Evolutionary conservation across 768 basidiomycete species (phyloP).

Genomic region (Pisolithus orientalis): DNA sequence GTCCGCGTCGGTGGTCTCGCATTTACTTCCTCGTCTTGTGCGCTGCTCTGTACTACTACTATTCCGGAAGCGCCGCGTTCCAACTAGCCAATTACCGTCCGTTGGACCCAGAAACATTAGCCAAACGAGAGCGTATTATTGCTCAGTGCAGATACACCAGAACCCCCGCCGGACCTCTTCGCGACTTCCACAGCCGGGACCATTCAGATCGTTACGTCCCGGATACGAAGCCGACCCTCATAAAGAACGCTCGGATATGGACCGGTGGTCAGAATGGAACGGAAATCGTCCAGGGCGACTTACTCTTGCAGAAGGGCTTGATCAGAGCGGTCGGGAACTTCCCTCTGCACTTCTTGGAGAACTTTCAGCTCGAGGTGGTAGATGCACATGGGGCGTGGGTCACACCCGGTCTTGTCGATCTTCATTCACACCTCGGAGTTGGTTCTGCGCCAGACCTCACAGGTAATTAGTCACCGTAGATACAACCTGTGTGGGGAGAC

Average conservation of each 20-base stretch:
- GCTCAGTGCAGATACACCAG: slow-evolving; percentile 39
- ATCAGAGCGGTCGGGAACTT: slow-evolving; percentile 55
- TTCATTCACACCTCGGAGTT: slow-evolving; percentile 45
- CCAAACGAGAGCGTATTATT: slow-evolving; percentile 23
- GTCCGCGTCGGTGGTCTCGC: slow-evolving; percentile 4
- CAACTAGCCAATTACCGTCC: background rate
- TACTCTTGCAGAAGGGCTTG: slow-evolving; percentile 65
- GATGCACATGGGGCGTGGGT: slow-evolving; percentile 71
- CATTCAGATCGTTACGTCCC: slow-evolving; percentile 61
- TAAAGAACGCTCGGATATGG: slow-evolving; percentile 80
- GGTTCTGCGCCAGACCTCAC: slow-evolving; percentile 27
- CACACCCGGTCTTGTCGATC: slow-evolving; percentile 62
- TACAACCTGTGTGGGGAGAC: background rate
- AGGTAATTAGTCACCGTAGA: slow-evolving; percentile 12
- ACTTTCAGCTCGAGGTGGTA: slow-evolving; percentile 34
- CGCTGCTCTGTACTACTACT: slow-evolving; percentile 3
- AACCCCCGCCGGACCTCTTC: slow-evolving; percentile 36
- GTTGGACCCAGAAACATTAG: slow-evolving; percentile 5
- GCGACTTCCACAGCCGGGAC: slow-evolving; percentile 41
- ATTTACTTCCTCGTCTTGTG: slow-evolving; percentile 4
- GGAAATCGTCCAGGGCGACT: slow-evolving; percentile 55
- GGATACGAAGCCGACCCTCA: slow-evolving; percentile 56
- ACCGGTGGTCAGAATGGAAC: slow-evolving; percentile 68
- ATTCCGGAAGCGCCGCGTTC: background rate
- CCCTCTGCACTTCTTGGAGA: slow-evolving; percentile 12